Conservation (phyloP, 2,329 filamentous ascomycete genomes). For the Sarocladiaceae sp. region DNA sequence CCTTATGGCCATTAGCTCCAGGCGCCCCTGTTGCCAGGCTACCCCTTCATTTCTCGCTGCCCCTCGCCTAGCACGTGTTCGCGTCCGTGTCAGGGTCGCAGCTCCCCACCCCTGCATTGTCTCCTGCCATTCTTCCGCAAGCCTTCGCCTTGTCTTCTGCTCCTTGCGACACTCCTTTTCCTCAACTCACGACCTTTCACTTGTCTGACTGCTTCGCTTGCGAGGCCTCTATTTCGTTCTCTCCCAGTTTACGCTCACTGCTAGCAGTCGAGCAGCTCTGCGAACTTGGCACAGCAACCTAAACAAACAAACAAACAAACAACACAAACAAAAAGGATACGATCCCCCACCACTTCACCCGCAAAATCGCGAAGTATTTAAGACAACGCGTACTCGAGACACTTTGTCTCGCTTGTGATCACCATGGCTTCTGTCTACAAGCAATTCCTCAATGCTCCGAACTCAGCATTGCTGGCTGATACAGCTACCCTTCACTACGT, state of each 20-base stretch:
- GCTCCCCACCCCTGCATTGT: constrained; percentile 9
- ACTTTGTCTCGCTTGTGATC: constrained; percentile 6
- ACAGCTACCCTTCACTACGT: constrained; percentile 80
- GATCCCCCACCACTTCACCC: constrained; percentile 6
- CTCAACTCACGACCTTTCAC: background rate
- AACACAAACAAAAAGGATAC: constrained; percentile 2
- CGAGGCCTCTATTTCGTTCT: background rate
- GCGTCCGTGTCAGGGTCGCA: constrained; percentile 9
- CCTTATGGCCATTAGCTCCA: constrained; percentile 1
- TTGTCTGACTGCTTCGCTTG: constrained; percentile 1
- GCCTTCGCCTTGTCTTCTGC: constrained; percentile 3
- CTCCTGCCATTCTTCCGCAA: constrained; percentile 9
- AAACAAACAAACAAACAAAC: constrained; percentile 8
- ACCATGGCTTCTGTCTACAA: constrained; percentile 55
- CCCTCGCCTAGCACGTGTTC: constrained; percentile 9
- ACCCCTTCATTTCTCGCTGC: constrained; percentile 9
- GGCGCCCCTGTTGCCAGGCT: constrained; percentile 8
- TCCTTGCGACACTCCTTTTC: background rate
- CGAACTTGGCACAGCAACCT: background rate
- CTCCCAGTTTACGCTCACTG: constrained; percentile 6
- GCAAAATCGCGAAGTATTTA: constrained; percentile 8
- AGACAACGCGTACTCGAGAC: constrained; percentile 4
- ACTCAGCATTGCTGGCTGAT: constrained; percentile 56
- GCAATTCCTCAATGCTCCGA: constrained; percentile 67
- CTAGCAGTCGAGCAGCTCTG: background rate